Evolutionary conservation across 2,329 filamentous ascomycete species (phyloP).

Genomic region (Pestalotiopsis sp.): DNA sequence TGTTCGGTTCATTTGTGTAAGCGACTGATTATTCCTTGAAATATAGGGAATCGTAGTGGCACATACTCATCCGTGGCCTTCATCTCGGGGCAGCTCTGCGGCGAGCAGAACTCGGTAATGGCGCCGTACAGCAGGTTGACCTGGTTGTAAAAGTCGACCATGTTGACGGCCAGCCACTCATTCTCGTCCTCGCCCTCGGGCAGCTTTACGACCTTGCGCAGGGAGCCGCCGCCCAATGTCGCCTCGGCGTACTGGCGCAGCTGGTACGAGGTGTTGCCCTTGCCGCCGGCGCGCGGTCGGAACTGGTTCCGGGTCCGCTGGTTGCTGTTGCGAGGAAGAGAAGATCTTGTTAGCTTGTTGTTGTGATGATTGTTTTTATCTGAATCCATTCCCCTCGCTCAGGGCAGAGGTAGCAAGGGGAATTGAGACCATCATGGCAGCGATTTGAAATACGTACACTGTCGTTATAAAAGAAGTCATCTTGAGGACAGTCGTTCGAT

Average conservation of each 20-base stretch:
- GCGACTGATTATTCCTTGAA: neutral
- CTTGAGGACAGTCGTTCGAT: conserved; percentile 24
- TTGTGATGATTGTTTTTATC: conserved; percentile 32
- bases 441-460: conserved; percentile 33
- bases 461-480: conserved; percentile 84
- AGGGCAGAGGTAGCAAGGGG: conserved; percentile 22
- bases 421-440: too few species aligned
- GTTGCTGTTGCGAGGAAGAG: conserved; percentile 58
- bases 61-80: conserved; percentile 98
- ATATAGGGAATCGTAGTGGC: too few species aligned
- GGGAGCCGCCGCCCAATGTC: conserved; percentile 89
- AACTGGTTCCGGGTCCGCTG: conserved; percentile 89
- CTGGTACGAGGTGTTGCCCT: conserved; percentile 86
- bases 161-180: conserved; percentile 97
- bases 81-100: conserved; percentile 97
- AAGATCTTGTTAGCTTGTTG: conserved; percentile 36
- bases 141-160: conserved; percentile 99
- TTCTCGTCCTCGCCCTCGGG: conserved; percentile 97
- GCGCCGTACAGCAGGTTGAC: conserved; percentile 98
- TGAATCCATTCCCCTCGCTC: conserved; percentile 1
- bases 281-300: conserved; percentile 81
- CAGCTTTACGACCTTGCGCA: conserved; percentile 94
- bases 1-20: conserved; percentile 35
- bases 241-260: conserved; percentile 97
- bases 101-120: conserved; percentile 98